Conservation (phyloP, 2,329 filamentous ascomycete species). For the Bipolaris zeicola region DNA sequence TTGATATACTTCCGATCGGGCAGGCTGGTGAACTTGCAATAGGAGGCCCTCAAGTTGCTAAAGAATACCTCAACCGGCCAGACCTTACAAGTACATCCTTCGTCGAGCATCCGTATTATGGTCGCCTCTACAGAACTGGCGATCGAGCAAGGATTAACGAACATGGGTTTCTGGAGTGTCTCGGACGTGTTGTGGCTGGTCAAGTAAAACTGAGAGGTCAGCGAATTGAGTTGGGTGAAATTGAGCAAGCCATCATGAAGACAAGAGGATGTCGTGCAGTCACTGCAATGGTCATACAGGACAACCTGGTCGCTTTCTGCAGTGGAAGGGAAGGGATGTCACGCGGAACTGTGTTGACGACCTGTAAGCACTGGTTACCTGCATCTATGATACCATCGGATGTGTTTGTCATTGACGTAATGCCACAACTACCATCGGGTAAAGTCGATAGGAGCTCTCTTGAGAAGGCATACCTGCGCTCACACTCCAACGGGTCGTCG, state of each 20-base stretch:
- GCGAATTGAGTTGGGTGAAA: constrained; percentile 74
- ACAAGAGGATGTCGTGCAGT: constrained; percentile 61
- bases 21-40: constrained; percentile 80
- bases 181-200: constrained; percentile 77
- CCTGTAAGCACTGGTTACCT: constrained; percentile 77
- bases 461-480: constrained; percentile 59
- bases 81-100: constrained; percentile 77
- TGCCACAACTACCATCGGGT: constrained; percentile 80
- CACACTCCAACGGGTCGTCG: constrained; percentile 17
- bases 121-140: constrained; percentile 79
- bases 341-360: constrained; percentile 56
- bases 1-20: constrained; percentile 66
- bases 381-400: constrained; percentile 83
- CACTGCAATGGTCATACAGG: constrained; percentile 69
- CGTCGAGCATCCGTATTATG: constrained; percentile 66
- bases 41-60: constrained; percentile 78
- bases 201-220: constrained; percentile 90
- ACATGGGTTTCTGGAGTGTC: constrained; percentile 77
- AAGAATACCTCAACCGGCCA: constrained; percentile 79
- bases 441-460: constrained; percentile 77
- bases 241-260: constrained; percentile 45
- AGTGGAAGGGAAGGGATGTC: constrained; percentile 57
- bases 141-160: constrained; percentile 75
- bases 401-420: constrained; percentile 64
- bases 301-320: constrained; percentile 76